Percentiles rank a stretch among this genome's conserved stretches.
Evolutionary conservation across 805 yeast species (phyloP).

Genomic region (Metschnikowia corniflorae): DNA sequence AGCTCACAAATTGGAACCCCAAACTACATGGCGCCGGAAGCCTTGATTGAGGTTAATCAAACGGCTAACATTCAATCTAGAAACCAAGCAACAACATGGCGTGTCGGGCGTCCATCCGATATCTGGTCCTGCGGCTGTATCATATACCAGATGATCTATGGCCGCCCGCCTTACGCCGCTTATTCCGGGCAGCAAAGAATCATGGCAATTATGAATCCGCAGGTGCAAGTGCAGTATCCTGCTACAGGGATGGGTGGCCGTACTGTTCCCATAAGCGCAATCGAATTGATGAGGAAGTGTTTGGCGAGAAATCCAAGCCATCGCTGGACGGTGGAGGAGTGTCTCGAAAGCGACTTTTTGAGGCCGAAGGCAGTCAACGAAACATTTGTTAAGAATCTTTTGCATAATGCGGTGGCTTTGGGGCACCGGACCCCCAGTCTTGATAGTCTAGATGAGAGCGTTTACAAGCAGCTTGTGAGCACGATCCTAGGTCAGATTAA

Average conservation of each 20-base stretch:
- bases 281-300: slow-evolving; percentile 71
- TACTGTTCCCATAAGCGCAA: slow-evolving; percentile 62
- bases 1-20: slow-evolving; percentile 94
- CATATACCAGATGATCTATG: slow-evolving; percentile 91
- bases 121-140: slow-evolving; percentile 98
- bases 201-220: slow-evolving; percentile 83
- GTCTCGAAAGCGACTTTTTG: slow-evolving; percentile 62
- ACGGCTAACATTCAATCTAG: slow-evolving; percentile 13
- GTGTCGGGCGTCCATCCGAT: slow-evolving; percentile 92
- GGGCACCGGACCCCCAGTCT: slow-evolving; percentile 48
- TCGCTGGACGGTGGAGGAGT: slow-evolving; percentile 61
- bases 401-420: slow-evolving; percentile 71
- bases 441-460: slow-evolving; percentile 37
- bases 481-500: slow-evolving; percentile 54
- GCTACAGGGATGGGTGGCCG: slow-evolving; percentile 56
- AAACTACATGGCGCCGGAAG: slow-evolving; percentile 97
- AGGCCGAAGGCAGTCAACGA: slow-evolving; percentile 72
- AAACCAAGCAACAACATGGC: slow-evolving; percentile 43
- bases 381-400: slow-evolving; percentile 62
- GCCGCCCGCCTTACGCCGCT: slow-evolving; percentile 83
- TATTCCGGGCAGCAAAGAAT: slow-evolving; percentile 74
- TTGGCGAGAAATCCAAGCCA: slow-evolving; percentile 64
- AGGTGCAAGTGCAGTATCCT: slow-evolving; percentile 66
- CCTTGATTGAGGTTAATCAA: slow-evolving; percentile 60
- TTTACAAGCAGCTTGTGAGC: slow-evolving; percentile 42